Conservation (phyloP, 163 green algal species). For the Smithsoniella earleae region DNA sequence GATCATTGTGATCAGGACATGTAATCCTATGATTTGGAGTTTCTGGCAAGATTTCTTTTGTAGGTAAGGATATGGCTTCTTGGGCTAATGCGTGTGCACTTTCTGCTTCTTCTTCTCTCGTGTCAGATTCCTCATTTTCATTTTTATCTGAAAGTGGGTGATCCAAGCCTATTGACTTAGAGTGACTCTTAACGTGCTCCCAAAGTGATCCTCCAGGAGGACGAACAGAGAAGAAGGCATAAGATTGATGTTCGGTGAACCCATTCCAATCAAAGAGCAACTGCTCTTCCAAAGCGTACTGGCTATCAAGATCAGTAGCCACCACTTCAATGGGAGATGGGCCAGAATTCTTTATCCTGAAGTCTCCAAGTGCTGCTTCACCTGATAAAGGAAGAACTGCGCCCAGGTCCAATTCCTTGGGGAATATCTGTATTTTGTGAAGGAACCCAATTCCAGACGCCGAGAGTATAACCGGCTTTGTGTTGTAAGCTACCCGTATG, state of each 20-base stretch:
- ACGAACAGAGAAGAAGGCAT: not conserved
- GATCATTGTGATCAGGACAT: not conserved
- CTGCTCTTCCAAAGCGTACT: slow-evolving; percentile 57
- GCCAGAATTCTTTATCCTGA: slow-evolving; percentile 6
- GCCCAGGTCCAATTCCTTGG: slow-evolving; percentile 48
- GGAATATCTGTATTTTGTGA: slow-evolving; percentile 42
- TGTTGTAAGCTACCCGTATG: slow-evolving; percentile 39
- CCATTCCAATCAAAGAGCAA: slow-evolving; percentile 39
- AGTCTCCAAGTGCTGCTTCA: not conserved
- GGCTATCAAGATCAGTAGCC: slow-evolving; percentile 58
- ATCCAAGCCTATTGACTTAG: not conserved
- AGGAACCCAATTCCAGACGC: slow-evolving; percentile 42
- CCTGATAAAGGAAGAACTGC: slow-evolving; percentile 50
- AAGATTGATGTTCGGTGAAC: slow-evolving; percentile 18
- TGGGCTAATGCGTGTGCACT: not conserved
- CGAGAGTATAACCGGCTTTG: slow-evolving; percentile 36
- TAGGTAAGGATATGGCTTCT: too few relatives aligned
- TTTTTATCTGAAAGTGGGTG: not conserved
- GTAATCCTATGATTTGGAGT: not conserved
- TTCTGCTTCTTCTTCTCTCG: not conserved
- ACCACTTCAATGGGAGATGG: slow-evolving; percentile 56
- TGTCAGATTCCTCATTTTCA: not conserved
- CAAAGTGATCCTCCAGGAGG: slow-evolving; percentile 35
- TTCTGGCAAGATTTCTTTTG: not conserved
- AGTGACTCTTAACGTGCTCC: not conserved